Conservation (phyloP, 352 stramenopile genomes). For the Blastocystis sp. region DNA sequence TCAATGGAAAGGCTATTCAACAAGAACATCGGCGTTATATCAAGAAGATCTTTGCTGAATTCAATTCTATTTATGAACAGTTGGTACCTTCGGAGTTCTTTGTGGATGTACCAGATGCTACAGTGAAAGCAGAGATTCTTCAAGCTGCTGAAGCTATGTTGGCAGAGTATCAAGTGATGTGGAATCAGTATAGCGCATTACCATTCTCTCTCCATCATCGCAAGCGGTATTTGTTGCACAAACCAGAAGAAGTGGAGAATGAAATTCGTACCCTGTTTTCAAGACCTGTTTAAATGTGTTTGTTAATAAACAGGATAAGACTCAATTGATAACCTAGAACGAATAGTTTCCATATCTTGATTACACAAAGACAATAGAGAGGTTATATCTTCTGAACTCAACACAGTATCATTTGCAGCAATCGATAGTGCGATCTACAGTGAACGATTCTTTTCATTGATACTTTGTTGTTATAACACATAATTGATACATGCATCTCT, state of each 20-base stretch:
- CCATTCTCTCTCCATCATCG: constrained; percentile 45
- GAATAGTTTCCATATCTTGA: neutral
- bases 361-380: constrained; percentile 25
- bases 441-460: too few relatives aligned
- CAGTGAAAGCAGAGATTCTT: constrained; percentile 10
- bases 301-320: neutral
- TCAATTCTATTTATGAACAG: constrained; percentile 30
- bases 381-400: neutral
- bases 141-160: neutral
- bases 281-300: neutral
- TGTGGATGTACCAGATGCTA: neutral
- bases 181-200: neutral
- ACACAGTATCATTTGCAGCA: neutral
- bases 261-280: constrained; percentile 26
- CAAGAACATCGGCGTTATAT: neutral
- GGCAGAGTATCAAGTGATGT: constrained; percentile 26
- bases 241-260: constrained; percentile 14
- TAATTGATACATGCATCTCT: constrained; percentile 28
- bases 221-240: constrained; percentile 31
- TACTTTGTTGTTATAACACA: constrained; percentile 52
- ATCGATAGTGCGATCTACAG: neutral
- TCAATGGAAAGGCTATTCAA: neutral
- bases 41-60: constrained; percentile 42
- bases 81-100: constrained; percentile 27
- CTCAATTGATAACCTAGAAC: neutral